A percentile compares a stretch with the other conserved stretches of the same genome.
Evolutionary conservation across 331 rosid species (phyloP).

Genomic region (Rosa hybrid): DNA sequence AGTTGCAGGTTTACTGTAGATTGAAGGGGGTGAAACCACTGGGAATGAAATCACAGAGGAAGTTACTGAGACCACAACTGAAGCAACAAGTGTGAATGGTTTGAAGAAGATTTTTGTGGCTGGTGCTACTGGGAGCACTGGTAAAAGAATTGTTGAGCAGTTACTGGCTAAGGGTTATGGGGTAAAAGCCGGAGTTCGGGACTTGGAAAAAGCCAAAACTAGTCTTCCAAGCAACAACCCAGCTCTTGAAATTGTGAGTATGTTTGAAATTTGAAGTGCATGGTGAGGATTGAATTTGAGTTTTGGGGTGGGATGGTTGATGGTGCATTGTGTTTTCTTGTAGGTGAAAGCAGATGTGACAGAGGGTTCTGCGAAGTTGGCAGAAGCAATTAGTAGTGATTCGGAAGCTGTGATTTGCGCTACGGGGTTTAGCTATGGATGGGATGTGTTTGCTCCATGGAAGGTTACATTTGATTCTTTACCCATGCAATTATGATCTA

Average conservation of each 20-base stretch:
- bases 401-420: constrained; percentile 90
- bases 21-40: constrained; percentile 68
- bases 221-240: constrained; percentile 52
- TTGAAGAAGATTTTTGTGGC: constrained; percentile 85
- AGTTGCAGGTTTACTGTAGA: constrained; percentile 29
- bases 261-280: constrained; percentile 12
- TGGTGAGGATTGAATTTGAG: constrained; percentile 10
- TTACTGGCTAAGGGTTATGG: constrained; percentile 76
- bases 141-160: constrained; percentile 86
- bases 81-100: constrained; percentile 26
- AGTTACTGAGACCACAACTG: constrained; percentile 26
- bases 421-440: constrained; percentile 80
- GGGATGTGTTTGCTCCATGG: constrained; percentile 97
- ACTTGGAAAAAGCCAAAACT: constrained; percentile 70
- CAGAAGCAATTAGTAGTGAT: constrained; percentile 74
- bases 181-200: constrained; percentile 92
- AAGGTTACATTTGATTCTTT: constrained; percentile 54
- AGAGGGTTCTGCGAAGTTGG: constrained; percentile 80
- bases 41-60: constrained; percentile 61
- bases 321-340: not conserved
- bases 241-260: constrained; percentile 78
- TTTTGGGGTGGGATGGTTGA: not conserved
- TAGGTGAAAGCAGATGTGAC: constrained; percentile 93
- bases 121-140: constrained; percentile 93
- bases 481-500: not conserved